phyloP scores from a whole-genome alignment of 78 protist genomes.

The Bigelowiella natans region DNA sequence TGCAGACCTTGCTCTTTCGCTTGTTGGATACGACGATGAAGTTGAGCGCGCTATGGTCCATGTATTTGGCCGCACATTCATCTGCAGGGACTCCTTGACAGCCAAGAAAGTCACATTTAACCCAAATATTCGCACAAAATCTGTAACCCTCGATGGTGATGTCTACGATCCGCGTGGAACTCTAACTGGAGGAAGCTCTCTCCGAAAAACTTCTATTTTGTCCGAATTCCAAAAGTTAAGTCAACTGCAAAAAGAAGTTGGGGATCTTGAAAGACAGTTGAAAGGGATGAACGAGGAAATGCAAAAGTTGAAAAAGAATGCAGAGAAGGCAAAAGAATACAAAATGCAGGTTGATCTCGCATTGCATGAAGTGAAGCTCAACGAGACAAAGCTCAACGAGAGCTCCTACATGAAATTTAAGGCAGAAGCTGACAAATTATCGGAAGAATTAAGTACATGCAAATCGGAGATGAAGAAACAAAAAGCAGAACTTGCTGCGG shows the following conservation, averaged over 20 bases:
- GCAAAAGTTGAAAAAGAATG: not conserved
- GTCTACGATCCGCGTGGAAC: slow-evolving; percentile 89
- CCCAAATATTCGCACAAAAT: not conserved
- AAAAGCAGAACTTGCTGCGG: not conserved
- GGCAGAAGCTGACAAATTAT: not conserved
- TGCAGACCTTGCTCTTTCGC: slow-evolving; percentile 36
- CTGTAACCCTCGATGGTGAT: slow-evolving; percentile 95
- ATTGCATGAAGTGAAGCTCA: not conserved
- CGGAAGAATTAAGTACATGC: not conserved
- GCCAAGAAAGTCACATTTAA: not conserved
- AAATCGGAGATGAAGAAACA: not conserved
- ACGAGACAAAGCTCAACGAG: not conserved
- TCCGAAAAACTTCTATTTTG: not conserved
- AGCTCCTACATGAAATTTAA: slow-evolving; percentile 1
- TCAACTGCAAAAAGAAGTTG: not conserved
- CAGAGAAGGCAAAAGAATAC: not conserved
- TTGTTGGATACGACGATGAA: slow-evolving; percentile 56
- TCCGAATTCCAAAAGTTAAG: not conserved
- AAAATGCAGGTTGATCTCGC: not conserved
- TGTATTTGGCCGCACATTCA: slow-evolving; percentile 87
- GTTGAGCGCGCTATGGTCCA: slow-evolving; percentile 73
- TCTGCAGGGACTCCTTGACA: slow-evolving; percentile 42
- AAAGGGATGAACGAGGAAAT: not conserved
- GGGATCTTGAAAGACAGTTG: not conserved
- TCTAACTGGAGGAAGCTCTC: slow-evolving; percentile 74